Conservation (phyloP, 31 red algal species). For the Porphyra umbilicalis region DNA sequence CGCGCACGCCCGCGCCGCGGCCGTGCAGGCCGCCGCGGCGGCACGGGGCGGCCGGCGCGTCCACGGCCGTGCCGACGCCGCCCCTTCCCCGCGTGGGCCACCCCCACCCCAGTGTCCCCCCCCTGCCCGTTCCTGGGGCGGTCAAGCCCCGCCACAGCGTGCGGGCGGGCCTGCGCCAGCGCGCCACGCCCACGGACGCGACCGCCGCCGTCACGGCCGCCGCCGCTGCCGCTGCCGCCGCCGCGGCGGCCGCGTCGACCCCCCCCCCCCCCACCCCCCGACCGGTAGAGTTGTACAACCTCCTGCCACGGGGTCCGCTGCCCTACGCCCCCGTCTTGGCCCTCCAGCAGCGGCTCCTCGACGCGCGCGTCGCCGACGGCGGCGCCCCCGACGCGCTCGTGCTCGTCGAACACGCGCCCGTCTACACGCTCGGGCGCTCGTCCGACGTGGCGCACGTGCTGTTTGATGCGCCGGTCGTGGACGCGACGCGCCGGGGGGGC, state of each 20-base stretch:
- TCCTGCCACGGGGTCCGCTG: not conserved
- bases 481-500: not conserved
- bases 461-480: slow-evolving; percentile 15
- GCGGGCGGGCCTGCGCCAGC: not conserved
- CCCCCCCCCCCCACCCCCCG: not conserved
- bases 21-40: not conserved
- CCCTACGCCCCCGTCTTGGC: slow-evolving; percentile 30
- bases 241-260: not conserved
- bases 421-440: slow-evolving; percentile 84
- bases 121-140: not conserved
- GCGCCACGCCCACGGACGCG: not conserved
- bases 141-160: not conserved
- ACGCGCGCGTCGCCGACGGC: slow-evolving; percentile 8
- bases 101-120: not conserved
- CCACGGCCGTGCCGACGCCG: too few species aligned
- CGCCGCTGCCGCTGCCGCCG: not conserved
- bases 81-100: too few species aligned
- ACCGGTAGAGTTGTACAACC: not conserved
- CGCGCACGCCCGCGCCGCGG: not conserved
- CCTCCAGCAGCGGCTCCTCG: slow-evolving; percentile 20
- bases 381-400: slow-evolving; percentile 43
- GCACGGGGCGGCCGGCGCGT: not conserved
- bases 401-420: slow-evolving; percentile 77
- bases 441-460: slow-evolving; percentile 29
- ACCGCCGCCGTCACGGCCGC: not conserved